phyloP scores from a whole-genome alignment of 495 filamentous ascomycete genomes.

The Umbilicaria muhlenbergii region DNA sequence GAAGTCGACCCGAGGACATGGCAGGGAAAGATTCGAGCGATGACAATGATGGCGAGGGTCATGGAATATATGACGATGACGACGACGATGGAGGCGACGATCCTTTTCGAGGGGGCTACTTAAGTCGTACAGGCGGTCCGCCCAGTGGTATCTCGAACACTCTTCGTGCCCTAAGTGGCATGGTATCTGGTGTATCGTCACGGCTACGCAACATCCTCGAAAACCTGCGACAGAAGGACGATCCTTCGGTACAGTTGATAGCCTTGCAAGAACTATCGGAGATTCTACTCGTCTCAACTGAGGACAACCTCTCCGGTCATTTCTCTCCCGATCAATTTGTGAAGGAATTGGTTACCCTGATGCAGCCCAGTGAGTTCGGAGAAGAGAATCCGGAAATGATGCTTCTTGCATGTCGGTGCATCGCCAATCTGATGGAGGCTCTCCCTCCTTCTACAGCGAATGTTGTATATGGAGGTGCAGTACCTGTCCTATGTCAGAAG shows the following conservation, averaged over 20 bases:
- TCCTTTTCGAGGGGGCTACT: constrained; percentile 57
- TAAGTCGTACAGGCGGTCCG: constrained; percentile 47
- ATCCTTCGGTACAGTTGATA: constrained; percentile 77
- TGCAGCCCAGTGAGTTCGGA: constrained; percentile 77
- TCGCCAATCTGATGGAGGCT: constrained; percentile 97
- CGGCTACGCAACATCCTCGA: constrained; percentile 70
- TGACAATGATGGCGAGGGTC: constrained; percentile 37
- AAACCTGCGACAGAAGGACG: constrained; percentile 75
- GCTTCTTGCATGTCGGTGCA: constrained; percentile 88
- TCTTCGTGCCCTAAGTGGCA: constrained; percentile 72
- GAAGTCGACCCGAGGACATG: constrained; percentile 31
- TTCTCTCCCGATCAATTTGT: constrained; percentile 91
- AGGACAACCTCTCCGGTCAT: constrained; percentile 90
- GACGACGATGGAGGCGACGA: constrained; percentile 62
- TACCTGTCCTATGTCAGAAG: constrained; percentile 87
- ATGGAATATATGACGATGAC: constrained; percentile 29
- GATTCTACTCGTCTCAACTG: constrained; percentile 82
- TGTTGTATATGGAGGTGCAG: constrained; percentile 90
- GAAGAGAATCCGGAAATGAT: constrained; percentile 96
- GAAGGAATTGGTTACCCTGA: constrained; percentile 82
- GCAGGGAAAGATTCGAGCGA: constrained; percentile 45
- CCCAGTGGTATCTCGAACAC: constrained; percentile 61
- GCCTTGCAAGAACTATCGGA: constrained; percentile 90
- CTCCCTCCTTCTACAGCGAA: constrained; percentile 82
- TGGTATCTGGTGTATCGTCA: constrained; percentile 71